Base-by-base conservation (phyloP, 805 yeast species). In the Ogataea pini region DNA sequence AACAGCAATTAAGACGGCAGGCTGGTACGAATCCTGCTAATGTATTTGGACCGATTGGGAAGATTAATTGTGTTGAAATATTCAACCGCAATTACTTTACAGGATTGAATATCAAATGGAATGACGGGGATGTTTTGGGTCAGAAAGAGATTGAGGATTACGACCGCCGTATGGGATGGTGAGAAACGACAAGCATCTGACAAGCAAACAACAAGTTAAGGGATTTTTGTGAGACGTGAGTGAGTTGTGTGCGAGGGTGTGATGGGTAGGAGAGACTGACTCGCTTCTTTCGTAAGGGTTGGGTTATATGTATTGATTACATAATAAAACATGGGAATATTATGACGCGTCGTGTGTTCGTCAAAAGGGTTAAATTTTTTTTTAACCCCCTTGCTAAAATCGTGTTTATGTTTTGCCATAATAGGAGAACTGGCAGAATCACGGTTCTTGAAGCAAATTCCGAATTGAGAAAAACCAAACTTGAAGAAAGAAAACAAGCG, bases 111-210 rank as follows among this genome's bases (percentile, higher is more conserved):
- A 49, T 63, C n/a, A 47, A 47, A 7, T 64, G 67, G 63, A 54
- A 51, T 17, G 58, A 54, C 4, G 29, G 25, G 1, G 68, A 65
- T 41, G 27, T 37, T n/a, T 45, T 65, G 14, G 51, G 50, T n/a
- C 50, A 47, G 17, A 36, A 42, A 3, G 70, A 65, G 42, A 43
- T 55, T 12, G 65, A 62, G 4, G 58, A 58, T 13, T 65, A 61
- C 42, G 61, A 61, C 42, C 46, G 58, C 2, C 51, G 54, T 27
- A 65, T 62, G 69, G 69, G 67, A 2, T 64, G 42, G 42, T 22
- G 8, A 22, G 8, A 6, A 8, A 22, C 25, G 25, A 22, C n/a
- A n/a, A n/a, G n/a, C n/a, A n/a, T n/a, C n/a, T n/a, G n/a, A n/a
- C n/a, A n/a, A n/a, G n/a, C n/a, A n/a, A n/a, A n/a, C n/a, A n/a